Conservation (phyloP, 129 eudicot genomes). For the Escallonia herrerae region DNA sequence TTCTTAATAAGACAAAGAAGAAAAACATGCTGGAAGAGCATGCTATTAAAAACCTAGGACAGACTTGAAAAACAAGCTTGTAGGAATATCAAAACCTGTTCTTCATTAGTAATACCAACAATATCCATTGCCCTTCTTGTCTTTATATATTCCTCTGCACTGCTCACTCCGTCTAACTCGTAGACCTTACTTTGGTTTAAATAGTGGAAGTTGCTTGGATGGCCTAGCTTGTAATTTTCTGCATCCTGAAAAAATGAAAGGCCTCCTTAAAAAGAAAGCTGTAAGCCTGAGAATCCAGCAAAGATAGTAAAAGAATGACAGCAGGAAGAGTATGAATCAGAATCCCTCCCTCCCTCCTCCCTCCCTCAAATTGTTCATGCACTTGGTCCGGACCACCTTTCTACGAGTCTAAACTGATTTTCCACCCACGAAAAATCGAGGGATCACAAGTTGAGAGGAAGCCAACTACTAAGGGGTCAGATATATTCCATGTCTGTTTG, state of each 20-base stretch:
- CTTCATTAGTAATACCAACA: constrained; percentile 87
- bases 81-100: constrained; percentile 53
- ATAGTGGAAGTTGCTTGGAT: constrained; percentile 84
- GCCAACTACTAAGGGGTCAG: too few species aligned
- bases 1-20: background rate
- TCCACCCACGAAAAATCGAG: too few species aligned
- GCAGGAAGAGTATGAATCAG: background rate
- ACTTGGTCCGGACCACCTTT: too few species aligned
- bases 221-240: constrained; percentile 62
- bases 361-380: too few species aligned
- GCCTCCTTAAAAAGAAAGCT: constrained; percentile 2
- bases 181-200: constrained; percentile 81
- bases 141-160: constrained; percentile 74
- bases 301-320: background rate
- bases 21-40: background rate
- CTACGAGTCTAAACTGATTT: too few species aligned
- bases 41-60: background rate
- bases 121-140: constrained; percentile 98
- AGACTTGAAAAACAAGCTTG: constrained; percentile 7
- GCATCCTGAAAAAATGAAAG: constrained; percentile 53
- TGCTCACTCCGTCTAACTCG: constrained; percentile 90
- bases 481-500: too few species aligned
- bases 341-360: too few species aligned
- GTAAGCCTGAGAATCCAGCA: constrained; percentile 5
- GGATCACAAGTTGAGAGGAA: too few species aligned